Evolutionary conservation across 768 basidiomycete species (phyloP), one percentile per base, ranked within the genome.

Genomic region (Lyophyllum atratum): DNA sequence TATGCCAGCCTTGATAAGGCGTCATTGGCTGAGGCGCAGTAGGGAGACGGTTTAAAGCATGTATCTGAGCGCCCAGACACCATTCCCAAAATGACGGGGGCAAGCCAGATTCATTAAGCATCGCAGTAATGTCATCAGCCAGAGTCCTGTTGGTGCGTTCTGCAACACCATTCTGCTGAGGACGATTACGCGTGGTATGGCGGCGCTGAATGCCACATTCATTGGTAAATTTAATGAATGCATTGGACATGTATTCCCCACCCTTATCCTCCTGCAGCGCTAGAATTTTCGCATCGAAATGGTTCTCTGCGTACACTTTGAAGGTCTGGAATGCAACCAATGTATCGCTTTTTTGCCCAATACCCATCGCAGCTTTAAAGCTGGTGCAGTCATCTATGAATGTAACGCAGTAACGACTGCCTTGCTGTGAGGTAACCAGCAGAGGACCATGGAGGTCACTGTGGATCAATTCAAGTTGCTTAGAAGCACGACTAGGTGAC

Each of bases 401-500:
- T 2, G 65, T 66, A 3, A 70, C 54, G 67, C 66, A 72, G 58
- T 73, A 74, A 3, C 49, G 60, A 31, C 61, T 58, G 2, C 69
- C 70, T 33, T 66, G 56, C 10, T 25, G 55, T 4, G 52, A 61
- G 28, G 50, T 33, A 6, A 59, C 52, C 7, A 66, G 58, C 3
- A 72, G 49, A 9, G 72, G 73, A 21, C 74, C 72, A 11, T 68
- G 55, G 1, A 74, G 26, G 47, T 75, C 73, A 39, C 61, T 58
- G 55, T 71, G 71, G 15, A 75, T 61, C 3, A 60, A 63, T 4
- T 62, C 60, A 6, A 72, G 65, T 26, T 56, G 51, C 15, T 45
- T 28, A n/a, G n/a, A n/a, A n/a, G n/a, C n/a, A n/a, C n/a, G n/a
- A n/a, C n/a, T n/a, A n/a, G n/a, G n/a, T n/a, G n/a, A n/a, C n/a